Evolutionary conservation across 441 rosid species (phyloP).

Genomic region (Melianthus villosus): DNA sequence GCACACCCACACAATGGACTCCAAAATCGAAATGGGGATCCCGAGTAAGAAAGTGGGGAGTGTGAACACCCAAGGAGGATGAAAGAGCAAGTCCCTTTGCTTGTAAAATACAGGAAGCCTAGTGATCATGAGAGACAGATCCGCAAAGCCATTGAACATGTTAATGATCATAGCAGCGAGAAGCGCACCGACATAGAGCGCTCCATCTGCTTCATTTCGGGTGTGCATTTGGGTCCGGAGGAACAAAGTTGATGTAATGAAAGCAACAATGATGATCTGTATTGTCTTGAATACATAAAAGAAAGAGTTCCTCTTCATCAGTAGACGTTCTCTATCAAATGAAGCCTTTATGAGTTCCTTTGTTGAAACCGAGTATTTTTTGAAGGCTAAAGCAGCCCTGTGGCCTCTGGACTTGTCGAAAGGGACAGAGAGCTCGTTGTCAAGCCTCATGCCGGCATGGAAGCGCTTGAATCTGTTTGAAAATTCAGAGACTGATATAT

Average conservation of each 20-base stretch:
- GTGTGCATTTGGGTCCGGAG: conserved; percentile 36
- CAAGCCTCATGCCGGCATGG: conserved; percentile 40
- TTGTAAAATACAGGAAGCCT: conserved; percentile 86
- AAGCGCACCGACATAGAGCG: conserved; percentile 39
- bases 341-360: conserved; percentile 52
- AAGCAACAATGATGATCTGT: conserved; percentile 47
- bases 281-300: conserved; percentile 46
- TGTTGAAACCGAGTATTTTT: conserved; percentile 37
- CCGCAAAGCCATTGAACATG: conserved; percentile 73
- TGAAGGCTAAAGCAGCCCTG: conserved; percentile 52
- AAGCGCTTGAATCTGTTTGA: conserved; percentile 38
- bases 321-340: conserved; percentile 67
- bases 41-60: conserved; percentile 47
- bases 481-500: conserved; percentile 48
- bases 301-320: conserved; percentile 52
- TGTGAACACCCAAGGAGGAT: conserved; percentile 72
- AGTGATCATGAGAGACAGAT: conserved; percentile 34
- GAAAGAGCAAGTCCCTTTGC: conserved; percentile 55
- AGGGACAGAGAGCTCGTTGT: conserved; percentile 40
- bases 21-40: conserved; percentile 51
- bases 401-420: conserved; percentile 43
- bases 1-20: conserved; percentile 43
- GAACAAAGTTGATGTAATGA: conserved; percentile 51
- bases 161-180: conserved; percentile 43
- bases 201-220: conserved; percentile 33